Evolutionary conservation across 2,329 filamentous ascomycete genomes (phyloP).

Genomic region (Dactylonectria macrodidyma): DNA sequence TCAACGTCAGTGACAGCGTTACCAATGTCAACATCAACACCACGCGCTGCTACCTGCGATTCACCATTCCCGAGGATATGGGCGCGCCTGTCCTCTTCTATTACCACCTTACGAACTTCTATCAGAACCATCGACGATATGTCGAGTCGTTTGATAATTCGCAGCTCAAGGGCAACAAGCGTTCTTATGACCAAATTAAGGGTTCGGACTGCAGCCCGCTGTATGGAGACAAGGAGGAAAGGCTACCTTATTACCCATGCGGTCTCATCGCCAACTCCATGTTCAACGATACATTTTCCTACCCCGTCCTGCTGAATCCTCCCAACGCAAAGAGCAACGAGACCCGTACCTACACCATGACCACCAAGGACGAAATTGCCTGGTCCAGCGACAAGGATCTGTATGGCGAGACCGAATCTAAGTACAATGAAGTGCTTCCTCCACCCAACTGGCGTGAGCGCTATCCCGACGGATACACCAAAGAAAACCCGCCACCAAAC

Average conservation of each 20-base stretch:
- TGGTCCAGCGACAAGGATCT: conserved; percentile 88
- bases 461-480: conserved; percentile 80
- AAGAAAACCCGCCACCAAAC: conserved; percentile 76
- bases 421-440: conserved; percentile 76
- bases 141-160: conserved; percentile 89
- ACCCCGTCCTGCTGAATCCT: conserved; percentile 73
- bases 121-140: conserved; percentile 98
- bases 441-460: conserved; percentile 87
- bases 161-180: conserved; percentile 82
- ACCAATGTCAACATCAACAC: conserved; percentile 56
- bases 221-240: conserved; percentile 62
- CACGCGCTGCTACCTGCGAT: conserved; percentile 80
- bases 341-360: conserved; percentile 79
- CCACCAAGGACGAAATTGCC: conserved; percentile 80
- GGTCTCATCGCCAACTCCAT: conserved; percentile 96
- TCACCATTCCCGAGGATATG: conserved; percentile 85
- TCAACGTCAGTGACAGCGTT: conserved; percentile 52
- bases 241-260: conserved; percentile 90
- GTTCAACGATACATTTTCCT: conserved; percentile 92
- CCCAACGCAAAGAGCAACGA: conserved; percentile 48
- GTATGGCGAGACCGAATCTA: conserved; percentile 81
- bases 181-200: conserved; percentile 73
- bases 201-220: conserved; percentile 84
- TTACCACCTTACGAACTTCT: conserved; percentile 97
- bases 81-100: conserved; percentile 90